Evolutionary conservation across 2,329 filamentous ascomycete species (phyloP).

Genomic region (Paramyrothecium roridum): DNA sequence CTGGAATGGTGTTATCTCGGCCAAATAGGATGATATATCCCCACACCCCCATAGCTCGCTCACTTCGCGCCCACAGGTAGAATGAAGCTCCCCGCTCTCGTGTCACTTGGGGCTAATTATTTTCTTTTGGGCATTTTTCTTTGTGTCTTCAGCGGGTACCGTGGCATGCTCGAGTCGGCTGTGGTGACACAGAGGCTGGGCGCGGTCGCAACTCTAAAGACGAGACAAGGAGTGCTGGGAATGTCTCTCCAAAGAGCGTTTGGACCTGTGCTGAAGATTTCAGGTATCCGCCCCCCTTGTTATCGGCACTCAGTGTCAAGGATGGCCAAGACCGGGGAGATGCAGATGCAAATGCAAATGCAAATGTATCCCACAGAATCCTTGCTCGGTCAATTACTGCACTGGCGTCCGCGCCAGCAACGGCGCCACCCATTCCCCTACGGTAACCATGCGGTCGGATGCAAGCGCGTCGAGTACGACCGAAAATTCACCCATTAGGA

Average conservation of each 20-base stretch:
- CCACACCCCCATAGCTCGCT: not conserved
- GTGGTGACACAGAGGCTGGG: not conserved
- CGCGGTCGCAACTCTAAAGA: not conserved
- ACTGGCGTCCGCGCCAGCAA: not conserved
- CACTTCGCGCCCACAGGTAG: not conserved
- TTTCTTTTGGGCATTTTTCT: not conserved
- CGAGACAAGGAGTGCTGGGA: not conserved
- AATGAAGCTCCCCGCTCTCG: not conserved
- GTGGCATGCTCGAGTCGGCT: not conserved
- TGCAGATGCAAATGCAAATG: not conserved
- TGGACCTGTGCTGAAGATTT: not conserved
- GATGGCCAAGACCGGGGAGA: not conserved
- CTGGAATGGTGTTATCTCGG: not conserved
- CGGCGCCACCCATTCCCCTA: not conserved
- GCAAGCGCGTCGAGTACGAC: conserved; percentile 25
- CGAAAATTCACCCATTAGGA: conserved; percentile 28
- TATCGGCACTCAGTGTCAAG: not conserved
- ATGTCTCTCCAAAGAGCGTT: not conserved
- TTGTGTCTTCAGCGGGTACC: not conserved
- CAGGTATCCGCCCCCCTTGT: no score
- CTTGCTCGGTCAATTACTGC: not conserved
- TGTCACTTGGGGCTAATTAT: not conserved
- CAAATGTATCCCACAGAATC: not conserved
- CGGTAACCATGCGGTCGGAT: conserved; percentile 14
- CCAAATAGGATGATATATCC: not conserved